Conservation (phyloP, 139 green algal species). For the Zygnema cylindricum region DNA sequence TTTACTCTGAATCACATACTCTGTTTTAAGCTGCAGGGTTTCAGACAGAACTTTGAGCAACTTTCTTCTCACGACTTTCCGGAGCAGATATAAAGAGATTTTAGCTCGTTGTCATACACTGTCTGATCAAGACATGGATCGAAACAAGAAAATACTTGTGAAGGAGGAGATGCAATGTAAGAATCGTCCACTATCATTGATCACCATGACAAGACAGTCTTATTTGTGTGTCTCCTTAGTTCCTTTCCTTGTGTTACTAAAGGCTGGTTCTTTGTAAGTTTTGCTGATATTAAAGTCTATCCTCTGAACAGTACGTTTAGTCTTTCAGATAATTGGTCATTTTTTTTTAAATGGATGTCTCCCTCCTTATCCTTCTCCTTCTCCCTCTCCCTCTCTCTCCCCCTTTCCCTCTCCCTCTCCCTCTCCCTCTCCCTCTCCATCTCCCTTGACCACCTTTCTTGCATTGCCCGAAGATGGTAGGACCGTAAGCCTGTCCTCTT, state of each 20-base stretch:
- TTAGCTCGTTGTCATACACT: conserved; percentile 2
- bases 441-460: too few species aligned
- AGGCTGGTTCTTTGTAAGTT: not conserved
- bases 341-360: too few species aligned
- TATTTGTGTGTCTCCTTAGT: not conserved
- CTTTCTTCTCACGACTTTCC: conserved; percentile 12
- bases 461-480: too few species aligned
- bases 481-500: too few species aligned
- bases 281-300: not conserved
- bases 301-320: not conserved
- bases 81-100: conserved; percentile 22
- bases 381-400: too few species aligned
- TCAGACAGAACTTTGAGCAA: conserved; percentile 1
- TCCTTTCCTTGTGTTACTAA: not conserved
- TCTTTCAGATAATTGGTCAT: too few species aligned
- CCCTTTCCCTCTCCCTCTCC: too few species aligned
- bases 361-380: too few species aligned
- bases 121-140: conserved; percentile 7
- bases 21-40: conserved; percentile 5
- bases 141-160: conserved; percentile 4
- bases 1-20: too few species aligned
- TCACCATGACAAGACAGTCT: not conserved
- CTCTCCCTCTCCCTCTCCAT: too few species aligned
- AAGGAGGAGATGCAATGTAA: conserved; percentile 16
- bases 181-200: too few species aligned